Evolutionary conservation across 805 yeast species (phyloP).

Genomic region (Hanseniaspora valbyensis): DNA sequence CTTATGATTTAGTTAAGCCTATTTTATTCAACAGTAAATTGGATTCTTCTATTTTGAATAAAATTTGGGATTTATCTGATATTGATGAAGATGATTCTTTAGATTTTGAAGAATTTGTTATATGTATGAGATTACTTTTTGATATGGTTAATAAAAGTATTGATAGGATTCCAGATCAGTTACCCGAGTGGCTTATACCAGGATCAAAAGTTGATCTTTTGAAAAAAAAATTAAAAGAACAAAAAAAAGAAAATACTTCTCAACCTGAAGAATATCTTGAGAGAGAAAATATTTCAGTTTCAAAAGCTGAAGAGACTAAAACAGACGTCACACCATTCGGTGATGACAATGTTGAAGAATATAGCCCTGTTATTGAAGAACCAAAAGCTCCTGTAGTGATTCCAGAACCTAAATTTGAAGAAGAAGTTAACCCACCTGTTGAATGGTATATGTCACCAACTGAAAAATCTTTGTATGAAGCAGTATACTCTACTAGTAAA

Average conservation of each 20-base stretch:
- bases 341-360: background rate
- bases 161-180: constrained; percentile 49
- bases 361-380: background rate
- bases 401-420: background rate
- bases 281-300: background rate
- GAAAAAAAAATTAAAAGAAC: constrained; percentile 47
- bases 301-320: constrained; percentile 18
- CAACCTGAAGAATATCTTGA: background rate
- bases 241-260: constrained; percentile 17
- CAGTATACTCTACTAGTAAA: constrained; percentile 43
- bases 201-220: constrained; percentile 75
- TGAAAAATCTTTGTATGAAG: constrained; percentile 67
- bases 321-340: background rate
- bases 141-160: constrained; percentile 72
- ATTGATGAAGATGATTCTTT: constrained; percentile 83
- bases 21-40: constrained; percentile 84
- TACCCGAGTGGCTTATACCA: constrained; percentile 92
- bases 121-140: constrained; percentile 90
- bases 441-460: constrained; percentile 96
- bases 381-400: background rate
- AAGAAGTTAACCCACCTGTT: constrained; percentile 33
- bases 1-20: constrained; percentile 74
- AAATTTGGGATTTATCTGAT: constrained; percentile 86
- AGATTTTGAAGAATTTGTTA: constrained; percentile 96
- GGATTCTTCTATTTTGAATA: constrained; percentile 61